Percentiles rank a stretch among this genome's conserved stretches.
These are phyloP conservation scores for Suillus paluster DNA, from an alignment of 768 basidiomycete species.

Conservation along the genomic window DNA sequence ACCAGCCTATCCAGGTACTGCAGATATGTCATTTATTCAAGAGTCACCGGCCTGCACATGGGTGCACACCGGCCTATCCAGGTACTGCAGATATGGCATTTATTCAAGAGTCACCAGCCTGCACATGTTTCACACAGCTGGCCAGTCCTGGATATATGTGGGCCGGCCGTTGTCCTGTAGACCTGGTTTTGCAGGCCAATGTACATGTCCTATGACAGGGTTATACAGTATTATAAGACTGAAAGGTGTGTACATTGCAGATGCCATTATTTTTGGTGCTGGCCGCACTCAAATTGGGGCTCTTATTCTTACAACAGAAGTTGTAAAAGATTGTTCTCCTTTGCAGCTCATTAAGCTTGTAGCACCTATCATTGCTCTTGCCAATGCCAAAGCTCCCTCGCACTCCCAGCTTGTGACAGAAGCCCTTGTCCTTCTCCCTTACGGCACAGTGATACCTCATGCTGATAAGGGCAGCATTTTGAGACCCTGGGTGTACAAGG, in stretches of 20 bases:
- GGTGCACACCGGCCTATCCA: no score
- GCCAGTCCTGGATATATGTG: no score
- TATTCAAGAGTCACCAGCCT: no score
- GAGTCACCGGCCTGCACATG: no score
- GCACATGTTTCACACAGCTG: no score
- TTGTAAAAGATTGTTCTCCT: constrained; percentile 28
- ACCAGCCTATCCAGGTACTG: no score
- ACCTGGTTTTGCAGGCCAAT: no score
- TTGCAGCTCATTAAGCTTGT: constrained; percentile 40
- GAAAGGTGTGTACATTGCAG: constrained; percentile 50
- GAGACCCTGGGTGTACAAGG: constrained; percentile 52
- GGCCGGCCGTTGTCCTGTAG: no score
- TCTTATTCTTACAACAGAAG: constrained; percentile 54
- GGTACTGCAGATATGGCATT: no score
- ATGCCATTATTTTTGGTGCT: constrained; percentile 59
- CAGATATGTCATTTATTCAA: no score
- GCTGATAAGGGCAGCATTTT: constrained; percentile 58
- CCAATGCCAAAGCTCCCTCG: constrained; percentile 54
- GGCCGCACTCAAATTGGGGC: constrained; percentile 52
- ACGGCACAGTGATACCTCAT: constrained; percentile 50
- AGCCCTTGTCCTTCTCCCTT: constrained; percentile 52
- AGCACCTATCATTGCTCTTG: constrained; percentile 49
- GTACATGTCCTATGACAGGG: no score
- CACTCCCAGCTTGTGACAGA: constrained; percentile 57
- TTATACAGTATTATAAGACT: no score